Evolutionary conservation across 2,329 filamentous ascomycete genomes (phyloP).

Genomic region (Akanthomyces lecanii): DNA sequence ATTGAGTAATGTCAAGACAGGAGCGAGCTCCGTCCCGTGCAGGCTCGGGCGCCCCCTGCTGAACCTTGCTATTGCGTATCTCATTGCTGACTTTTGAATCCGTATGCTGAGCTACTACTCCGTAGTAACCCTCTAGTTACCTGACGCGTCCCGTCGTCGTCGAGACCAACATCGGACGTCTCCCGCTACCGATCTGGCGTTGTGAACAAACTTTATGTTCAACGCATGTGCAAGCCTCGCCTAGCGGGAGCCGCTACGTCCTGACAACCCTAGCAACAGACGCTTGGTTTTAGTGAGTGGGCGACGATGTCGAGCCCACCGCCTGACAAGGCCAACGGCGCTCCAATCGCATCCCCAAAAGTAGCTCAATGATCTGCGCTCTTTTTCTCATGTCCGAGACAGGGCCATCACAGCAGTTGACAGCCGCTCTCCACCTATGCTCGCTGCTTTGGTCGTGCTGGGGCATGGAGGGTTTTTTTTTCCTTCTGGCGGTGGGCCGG

Average conservation of each 20-base stretch:
- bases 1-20: neutral
- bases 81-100: neutral
- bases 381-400: neutral
- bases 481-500: neutral
- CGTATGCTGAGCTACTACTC: neutral
- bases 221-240: neutral
- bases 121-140: neutral
- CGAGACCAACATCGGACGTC: too few species aligned
- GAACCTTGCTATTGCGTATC: neutral
- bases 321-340: slow-evolving; percentile 4
- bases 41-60: neutral
- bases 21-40: slow-evolving; percentile 1
- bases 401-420: neutral
- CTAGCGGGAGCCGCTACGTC: slow-evolving; percentile 7
- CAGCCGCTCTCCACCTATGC: neutral
- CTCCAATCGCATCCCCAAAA: neutral
- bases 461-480: too few species aligned
- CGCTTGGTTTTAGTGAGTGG: slow-evolving; percentile 5
- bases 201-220: neutral
- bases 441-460: neutral
- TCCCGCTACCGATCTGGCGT: neutral
- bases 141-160: neutral
- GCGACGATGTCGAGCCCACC: neutral
- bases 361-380: slow-evolving; percentile 1
- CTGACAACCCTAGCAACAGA: slow-evolving; percentile 4